Conservation (phyloP, 352 stramenopile genomes). For the Globisporangium solare region DNA sequence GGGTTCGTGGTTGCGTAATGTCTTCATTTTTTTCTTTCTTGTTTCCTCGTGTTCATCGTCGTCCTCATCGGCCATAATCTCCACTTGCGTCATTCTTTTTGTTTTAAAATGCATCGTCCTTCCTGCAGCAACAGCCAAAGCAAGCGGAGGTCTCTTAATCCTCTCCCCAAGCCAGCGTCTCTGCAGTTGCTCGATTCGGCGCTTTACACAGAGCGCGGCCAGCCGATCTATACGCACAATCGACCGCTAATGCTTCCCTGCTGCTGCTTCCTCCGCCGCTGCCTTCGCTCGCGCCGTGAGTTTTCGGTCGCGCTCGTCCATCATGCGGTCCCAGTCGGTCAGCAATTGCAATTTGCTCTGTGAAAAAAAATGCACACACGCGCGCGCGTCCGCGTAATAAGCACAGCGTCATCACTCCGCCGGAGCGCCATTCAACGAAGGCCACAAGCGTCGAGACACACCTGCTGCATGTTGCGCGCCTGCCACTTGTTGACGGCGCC, state of each 20-base stretch:
- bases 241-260: constrained; percentile 9
- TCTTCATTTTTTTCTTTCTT: neutral
- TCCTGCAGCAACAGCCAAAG: neutral
- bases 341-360: constrained; percentile 76
- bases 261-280: constrained; percentile 11
- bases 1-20: neutral
- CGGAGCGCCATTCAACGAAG: too few species aligned
- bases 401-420: neutral
- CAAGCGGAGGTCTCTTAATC: neutral
- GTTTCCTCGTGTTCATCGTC: neutral
- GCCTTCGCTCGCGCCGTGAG: constrained; percentile 37
- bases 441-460: constrained; percentile 15
- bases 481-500: constrained; percentile 74
- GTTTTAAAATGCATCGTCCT: neutral
- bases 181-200: neutral
- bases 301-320: constrained; percentile 76
- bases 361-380: neutral
- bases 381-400: neutral
- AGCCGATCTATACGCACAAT: neutral
- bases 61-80: neutral
- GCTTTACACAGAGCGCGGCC: neutral
- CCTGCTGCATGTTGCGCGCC: constrained; percentile 64
- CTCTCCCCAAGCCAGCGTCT: neutral
- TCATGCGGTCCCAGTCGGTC: constrained; percentile 79
- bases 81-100: constrained; percentile 1